These are phyloP conservation scores for Panicum virgatum DNA, from an alignment of 202 grass and related monocot genomes.

Conservation along the genomic window DNA sequence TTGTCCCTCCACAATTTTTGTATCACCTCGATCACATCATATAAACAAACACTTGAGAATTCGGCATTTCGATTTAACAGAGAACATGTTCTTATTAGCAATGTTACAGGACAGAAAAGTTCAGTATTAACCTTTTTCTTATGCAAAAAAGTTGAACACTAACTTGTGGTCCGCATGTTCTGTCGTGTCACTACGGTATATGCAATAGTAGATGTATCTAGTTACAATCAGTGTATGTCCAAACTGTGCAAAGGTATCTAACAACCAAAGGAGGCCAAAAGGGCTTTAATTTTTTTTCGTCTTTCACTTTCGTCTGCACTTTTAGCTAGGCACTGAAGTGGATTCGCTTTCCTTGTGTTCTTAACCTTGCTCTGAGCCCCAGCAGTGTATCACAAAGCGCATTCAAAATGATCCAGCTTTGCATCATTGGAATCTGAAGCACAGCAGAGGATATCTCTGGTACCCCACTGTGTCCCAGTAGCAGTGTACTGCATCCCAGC, in stretches of 20 bases:
- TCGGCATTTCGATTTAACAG: background rate
- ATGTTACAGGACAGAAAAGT: background rate
- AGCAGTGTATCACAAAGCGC: conserved; percentile 43
- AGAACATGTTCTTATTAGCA: background rate
- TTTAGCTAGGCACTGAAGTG: conserved; percentile 38
- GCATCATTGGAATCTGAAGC: conserved; percentile 41
- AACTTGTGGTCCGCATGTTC: conserved; percentile 2
- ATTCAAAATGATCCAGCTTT: conserved; percentile 54
- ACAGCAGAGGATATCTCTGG: conserved; percentile 41
- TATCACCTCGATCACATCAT: background rate
- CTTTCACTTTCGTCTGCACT: conserved; percentile 29
- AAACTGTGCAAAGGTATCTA: conserved; percentile 37
- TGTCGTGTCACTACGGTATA: background rate
- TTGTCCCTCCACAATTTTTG: background rate
- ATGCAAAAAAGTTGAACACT: background rate
- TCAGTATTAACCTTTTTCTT: background rate
- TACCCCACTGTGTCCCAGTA: conserved; percentile 25
- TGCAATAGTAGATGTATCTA: conserved; percentile 5
- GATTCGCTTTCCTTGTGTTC: conserved; percentile 45
- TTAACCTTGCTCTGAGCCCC: conserved; percentile 17
- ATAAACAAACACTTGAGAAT: background rate
- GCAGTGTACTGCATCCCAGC: conserved; percentile 27
- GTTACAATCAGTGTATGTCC: conserved; percentile 30
- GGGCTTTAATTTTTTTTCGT: conserved; percentile 16
- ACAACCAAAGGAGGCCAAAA: conserved; percentile 40